Conservation (phyloP, 495 filamentous ascomycete species). For the Physcia stellaris region DNA sequence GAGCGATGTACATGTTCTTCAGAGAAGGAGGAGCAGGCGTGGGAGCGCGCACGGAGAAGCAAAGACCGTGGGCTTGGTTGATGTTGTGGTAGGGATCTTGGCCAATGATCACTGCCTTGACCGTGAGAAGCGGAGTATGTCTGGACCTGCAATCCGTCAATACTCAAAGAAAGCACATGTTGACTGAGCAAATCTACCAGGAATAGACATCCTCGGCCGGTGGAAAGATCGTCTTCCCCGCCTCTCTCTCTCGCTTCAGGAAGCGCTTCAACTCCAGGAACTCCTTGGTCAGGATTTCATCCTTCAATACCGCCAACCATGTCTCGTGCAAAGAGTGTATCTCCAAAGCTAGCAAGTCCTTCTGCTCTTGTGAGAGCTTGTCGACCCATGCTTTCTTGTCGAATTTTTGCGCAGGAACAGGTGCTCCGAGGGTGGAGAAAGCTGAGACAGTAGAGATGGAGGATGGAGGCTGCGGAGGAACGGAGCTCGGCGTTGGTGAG, state of each 20-base stretch:
- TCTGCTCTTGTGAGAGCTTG: conserved; percentile 67
- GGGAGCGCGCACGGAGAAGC: conserved; percentile 84
- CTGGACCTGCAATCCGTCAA: conserved; percentile 48
- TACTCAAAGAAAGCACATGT: neutral
- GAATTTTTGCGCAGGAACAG: conserved; percentile 43
- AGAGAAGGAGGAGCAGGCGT: conserved; percentile 78
- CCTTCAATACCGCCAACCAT: conserved; percentile 79
- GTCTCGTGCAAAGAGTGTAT: conserved; percentile 82
- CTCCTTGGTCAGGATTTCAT: conserved; percentile 59
- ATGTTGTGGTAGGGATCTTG: conserved; percentile 95
- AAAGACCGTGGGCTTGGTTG: conserved; percentile 92
- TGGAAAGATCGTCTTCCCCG: conserved; percentile 66
- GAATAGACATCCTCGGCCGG: conserved; percentile 83
- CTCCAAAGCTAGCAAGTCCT: conserved; percentile 67
- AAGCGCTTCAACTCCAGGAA: conserved; percentile 85
- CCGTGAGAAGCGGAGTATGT: conserved; percentile 72
- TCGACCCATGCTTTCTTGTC: conserved; percentile 80
- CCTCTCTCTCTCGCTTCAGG: conserved; percentile 61
- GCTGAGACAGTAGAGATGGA: conserved; percentile 17
- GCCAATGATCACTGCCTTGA: conserved; percentile 82
- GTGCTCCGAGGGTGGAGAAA: conserved; percentile 13
- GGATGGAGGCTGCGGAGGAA: conserved; percentile 32
- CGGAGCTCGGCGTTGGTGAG: conserved; percentile 18
- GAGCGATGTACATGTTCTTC: conserved; percentile 76
- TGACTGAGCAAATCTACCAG: conserved; percentile 43